phyloP scores from a whole-genome alignment of 768 basidiomycete genomes.

The Panaeolus papilionaceus region DNA sequence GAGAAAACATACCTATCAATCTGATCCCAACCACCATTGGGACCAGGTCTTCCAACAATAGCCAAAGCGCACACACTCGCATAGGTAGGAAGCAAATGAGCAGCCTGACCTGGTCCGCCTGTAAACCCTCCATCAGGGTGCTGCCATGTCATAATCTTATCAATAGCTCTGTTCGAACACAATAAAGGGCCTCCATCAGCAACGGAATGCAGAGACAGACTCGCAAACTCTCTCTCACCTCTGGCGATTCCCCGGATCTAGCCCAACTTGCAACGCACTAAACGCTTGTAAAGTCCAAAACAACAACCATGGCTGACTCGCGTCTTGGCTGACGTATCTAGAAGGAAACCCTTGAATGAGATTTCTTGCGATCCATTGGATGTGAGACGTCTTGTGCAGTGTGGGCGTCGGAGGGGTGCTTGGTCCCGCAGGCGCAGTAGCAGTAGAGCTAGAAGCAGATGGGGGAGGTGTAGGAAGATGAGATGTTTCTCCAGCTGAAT shows the following conservation, averaged over 20 bases:
- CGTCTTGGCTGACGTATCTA: slow-evolving; percentile 85
- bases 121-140: slow-evolving; percentile 90
- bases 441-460: background rate
- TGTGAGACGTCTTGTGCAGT: slow-evolving; percentile 69
- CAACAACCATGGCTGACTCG: slow-evolving; percentile 93
- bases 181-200: background rate
- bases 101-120: slow-evolving; percentile 88
- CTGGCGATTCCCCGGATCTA: slow-evolving; percentile 82
- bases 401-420: slow-evolving; percentile 30
- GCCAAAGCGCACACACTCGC: slow-evolving; percentile 86
- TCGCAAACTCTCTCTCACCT: slow-evolving; percentile 49
- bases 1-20: slow-evolving; percentile 67
- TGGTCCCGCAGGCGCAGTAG: background rate
- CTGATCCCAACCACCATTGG: slow-evolving; percentile 83
- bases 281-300: slow-evolving; percentile 94
- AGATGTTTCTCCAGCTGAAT: background rate
- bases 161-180: slow-evolving; percentile 62
- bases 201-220: slow-evolving; percentile 12
- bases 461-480: slow-evolving; percentile 1
- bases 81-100: slow-evolving; percentile 91
- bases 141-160: slow-evolving; percentile 83
- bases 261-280: slow-evolving; percentile 73
- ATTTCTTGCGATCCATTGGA: slow-evolving; percentile 76
- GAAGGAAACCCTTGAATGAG: slow-evolving; percentile 82
- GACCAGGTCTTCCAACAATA: slow-evolving; percentile 77